Percentiles rank a stretch among this genome's conserved stretches.
Conservation (phyloP, 805 yeast species). For the Peterozyma toletana region DNA sequence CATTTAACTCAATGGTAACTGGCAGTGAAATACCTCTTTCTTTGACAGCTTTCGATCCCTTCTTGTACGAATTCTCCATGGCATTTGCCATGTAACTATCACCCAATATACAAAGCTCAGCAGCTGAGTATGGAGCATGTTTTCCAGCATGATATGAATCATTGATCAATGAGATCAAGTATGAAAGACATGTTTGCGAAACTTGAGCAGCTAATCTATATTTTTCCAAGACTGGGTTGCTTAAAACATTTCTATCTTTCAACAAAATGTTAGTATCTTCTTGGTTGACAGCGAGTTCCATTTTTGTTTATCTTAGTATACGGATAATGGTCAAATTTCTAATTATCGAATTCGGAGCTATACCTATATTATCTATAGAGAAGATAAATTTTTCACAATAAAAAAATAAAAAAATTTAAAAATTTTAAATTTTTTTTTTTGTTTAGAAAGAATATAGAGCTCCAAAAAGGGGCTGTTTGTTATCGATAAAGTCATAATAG, state of each 20-base stretch:
- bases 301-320: conserved; percentile 13
- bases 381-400: too few relatives aligned
- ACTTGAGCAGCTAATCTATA: conserved; percentile 87
- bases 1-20: conserved; percentile 81
- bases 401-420: too few relatives aligned
- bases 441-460: too few relatives aligned
- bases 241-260: conserved; percentile 64
- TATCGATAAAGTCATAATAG: too few relatives aligned
- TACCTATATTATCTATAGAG: too few relatives aligned
- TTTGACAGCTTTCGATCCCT: conserved; percentile 41
- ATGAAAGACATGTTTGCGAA: conserved; percentile 72
- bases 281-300: conserved; percentile 73
- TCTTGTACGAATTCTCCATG: conserved; percentile 50
- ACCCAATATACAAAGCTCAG: conserved; percentile 76
- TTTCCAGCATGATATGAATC: conserved; percentile 61
- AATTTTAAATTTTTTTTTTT: too few relatives aligned
- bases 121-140: conserved; percentile 39
- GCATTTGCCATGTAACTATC: conserved; percentile 67
- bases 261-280: conserved; percentile 69
- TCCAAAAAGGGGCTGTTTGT: too few relatives aligned
- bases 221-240: conserved; percentile 60
- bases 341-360: too few relatives aligned
- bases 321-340: too few relatives aligned
- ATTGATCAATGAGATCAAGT: conserved; percentile 60
- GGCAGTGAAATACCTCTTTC: conserved; percentile 95